These are phyloP conservation scores for Crithidia sp. DNA, from an alignment of 208 protist genomes.

Conservation along the genomic window DNA sequence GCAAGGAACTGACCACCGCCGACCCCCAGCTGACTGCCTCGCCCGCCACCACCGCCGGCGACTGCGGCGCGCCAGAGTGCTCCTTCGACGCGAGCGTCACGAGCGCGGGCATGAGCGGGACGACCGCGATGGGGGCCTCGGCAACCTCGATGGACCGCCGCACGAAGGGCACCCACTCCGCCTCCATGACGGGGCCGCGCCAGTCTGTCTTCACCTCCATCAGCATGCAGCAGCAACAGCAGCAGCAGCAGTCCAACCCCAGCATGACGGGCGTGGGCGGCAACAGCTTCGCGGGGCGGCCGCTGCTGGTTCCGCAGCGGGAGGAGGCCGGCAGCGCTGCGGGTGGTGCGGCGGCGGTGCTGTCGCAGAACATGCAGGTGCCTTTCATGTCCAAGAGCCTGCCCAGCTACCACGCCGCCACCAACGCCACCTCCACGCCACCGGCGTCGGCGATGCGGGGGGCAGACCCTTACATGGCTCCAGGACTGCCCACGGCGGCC, in stretches of 20 bases:
- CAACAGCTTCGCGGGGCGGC: conserved; percentile 5
- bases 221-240: conserved; percentile 31
- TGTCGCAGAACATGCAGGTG: conserved; percentile 1
- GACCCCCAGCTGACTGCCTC: conserved; percentile 41
- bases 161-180: conserved; percentile 8
- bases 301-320: conserved; percentile 30
- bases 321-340: background rate
- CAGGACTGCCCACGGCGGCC: background rate
- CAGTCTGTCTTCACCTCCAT: conserved; percentile 37
- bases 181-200: background rate
- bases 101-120: conserved; percentile 14
- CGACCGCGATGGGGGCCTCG: conserved; percentile 3
- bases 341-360: background rate
- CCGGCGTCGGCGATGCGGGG: background rate
- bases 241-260: conserved; percentile 16
- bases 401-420: conserved; percentile 10
- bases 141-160: conserved; percentile 6
- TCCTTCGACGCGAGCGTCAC: conserved; percentile 20
- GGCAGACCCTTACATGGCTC: no score
- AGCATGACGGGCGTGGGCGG: background rate
- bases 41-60: background rate
- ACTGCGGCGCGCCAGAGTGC: conserved; percentile 14
- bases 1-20: conserved; percentile 53
- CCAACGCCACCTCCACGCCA: background rate
- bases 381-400: conserved; percentile 20